These are phyloP conservation scores for Pseudoturritis turrita DNA, from an alignment of 345 rosid species.

Conservation along the genomic window DNA sequence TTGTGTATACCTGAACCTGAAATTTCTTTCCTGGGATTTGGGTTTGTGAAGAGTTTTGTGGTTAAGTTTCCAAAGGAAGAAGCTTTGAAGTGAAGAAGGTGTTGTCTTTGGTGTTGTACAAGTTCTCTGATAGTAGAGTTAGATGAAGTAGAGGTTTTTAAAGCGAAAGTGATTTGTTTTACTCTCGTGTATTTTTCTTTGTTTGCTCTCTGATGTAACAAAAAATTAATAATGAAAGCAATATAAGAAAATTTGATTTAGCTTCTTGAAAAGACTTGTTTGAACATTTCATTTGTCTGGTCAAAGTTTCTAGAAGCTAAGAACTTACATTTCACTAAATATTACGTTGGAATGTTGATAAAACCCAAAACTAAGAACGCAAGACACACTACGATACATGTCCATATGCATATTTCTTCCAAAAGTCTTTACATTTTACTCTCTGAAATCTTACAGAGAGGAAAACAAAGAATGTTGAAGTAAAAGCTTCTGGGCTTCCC, in stretches of 20 bases:
- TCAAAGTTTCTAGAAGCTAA: not conserved
- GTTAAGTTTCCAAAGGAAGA: not conserved
- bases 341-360: not conserved
- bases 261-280: not conserved
- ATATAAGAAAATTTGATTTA: not conserved
- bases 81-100: not conserved
- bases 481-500: not conserved
- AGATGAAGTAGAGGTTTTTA: not conserved
- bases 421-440: slow-evolving; percentile 2
- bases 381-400: not conserved
- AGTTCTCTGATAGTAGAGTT: slow-evolving; percentile 4
- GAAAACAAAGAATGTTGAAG: slow-evolving; percentile 16
- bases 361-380: not conserved
- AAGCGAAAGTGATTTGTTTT: slow-evolving; percentile 6
- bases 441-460: slow-evolving; percentile 10
- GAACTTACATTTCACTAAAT: slow-evolving; percentile 8
- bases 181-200: not conserved
- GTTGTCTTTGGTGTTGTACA: slow-evolving; percentile 18
- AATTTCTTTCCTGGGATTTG: slow-evolving; percentile 26
- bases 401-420: slow-evolving; percentile 8
- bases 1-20: slow-evolving; percentile 2
- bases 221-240: slow-evolving; percentile 25
- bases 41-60: slow-evolving; percentile 5
- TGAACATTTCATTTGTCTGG: not conserved
- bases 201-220: slow-evolving; percentile 19